Percentiles rank a stretch among this genome's conserved stretches.
phyloP scores from a whole-genome alignment of 768 basidiomycete genomes.

The Mycena floridula region DNA sequence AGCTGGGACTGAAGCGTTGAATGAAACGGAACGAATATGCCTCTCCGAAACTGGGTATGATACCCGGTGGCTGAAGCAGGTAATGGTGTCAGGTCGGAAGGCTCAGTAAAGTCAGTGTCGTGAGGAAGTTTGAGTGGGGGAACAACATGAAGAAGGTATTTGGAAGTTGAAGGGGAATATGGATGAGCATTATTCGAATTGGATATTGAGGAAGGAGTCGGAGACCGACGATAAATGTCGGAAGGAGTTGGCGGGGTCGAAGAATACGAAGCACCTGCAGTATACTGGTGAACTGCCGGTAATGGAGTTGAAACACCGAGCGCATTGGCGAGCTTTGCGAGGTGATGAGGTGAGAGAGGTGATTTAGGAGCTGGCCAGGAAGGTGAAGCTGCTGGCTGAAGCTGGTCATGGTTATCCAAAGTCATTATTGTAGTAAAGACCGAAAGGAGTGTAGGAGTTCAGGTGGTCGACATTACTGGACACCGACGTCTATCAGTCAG shows the following conservation, averaged over 20 bases:
- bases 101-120: constrained; percentile 40
- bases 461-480: too few species aligned
- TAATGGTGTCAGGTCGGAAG: constrained; percentile 44
- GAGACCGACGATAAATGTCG: constrained; percentile 33
- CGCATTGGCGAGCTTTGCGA: constrained; percentile 81
- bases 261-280: constrained; percentile 1
- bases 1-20: constrained; percentile 80
- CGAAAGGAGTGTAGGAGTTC: too few species aligned
- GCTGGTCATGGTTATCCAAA: background rate
- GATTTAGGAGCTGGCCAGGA: constrained; percentile 63
- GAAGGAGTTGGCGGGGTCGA: constrained; percentile 2
- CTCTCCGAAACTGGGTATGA: constrained; percentile 73
- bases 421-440: too few species aligned
- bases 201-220: constrained; percentile 41
- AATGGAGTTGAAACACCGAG: constrained; percentile 75
- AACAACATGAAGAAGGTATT: constrained; percentile 77
- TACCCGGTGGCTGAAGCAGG: constrained; percentile 65
- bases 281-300: constrained; percentile 42
- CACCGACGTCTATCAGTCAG: too few species aligned
- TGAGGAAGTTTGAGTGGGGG: constrained; percentile 72
- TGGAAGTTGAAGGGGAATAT: constrained; percentile 44
- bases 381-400: constrained; percentile 15
- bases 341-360: constrained; percentile 68
- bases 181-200: constrained; percentile 32
- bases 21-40: constrained; percentile 82